Evolutionary conservation across 805 yeast species (phyloP).

Genomic region (Barnettozyma botsteinii): DNA sequence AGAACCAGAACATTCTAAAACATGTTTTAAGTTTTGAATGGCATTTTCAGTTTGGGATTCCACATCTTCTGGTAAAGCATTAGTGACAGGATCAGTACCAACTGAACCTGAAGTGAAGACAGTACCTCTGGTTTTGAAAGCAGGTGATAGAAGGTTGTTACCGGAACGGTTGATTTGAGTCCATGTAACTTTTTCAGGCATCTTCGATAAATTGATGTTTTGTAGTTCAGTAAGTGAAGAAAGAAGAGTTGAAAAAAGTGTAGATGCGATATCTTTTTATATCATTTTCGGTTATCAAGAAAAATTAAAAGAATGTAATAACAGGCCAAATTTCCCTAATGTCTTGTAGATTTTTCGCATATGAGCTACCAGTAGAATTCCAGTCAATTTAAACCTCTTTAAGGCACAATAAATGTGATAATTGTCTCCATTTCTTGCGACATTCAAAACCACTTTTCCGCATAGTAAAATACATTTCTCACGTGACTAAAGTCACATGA

Average conservation of each 20-base stretch:
- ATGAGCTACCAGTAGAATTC: too few species aligned
- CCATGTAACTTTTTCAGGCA: slow-evolving; percentile 31
- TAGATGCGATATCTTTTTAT: not conserved
- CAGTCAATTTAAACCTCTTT: too few species aligned
- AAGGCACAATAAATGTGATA: too few species aligned
- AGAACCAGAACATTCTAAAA: slow-evolving; percentile 40
- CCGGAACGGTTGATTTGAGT: slow-evolving; percentile 28
- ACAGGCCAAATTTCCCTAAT: not conserved
- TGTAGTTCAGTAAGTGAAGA: not conserved
- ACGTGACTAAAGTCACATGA: too few species aligned
- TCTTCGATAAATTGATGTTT: not conserved
- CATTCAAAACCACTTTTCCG: too few species aligned
- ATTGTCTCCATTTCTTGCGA: too few species aligned
- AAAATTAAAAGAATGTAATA: too few species aligned
- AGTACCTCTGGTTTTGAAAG: slow-evolving; percentile 34
- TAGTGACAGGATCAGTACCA: slow-evolving; percentile 37
- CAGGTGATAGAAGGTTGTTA: slow-evolving; percentile 35
- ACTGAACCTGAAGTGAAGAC: slow-evolving; percentile 46
- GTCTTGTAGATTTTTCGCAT: too few species aligned
- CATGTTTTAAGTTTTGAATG: slow-evolving; percentile 36
- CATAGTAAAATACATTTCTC: too few species aligned
- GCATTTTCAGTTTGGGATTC: slow-evolving; percentile 41
- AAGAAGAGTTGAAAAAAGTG: not conserved
- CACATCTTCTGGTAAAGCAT: slow-evolving; percentile 36
- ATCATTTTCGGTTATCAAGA: not conserved